A percentile compares a stretch with the other conserved stretches of the same genome.
phyloP scores from a whole-genome alignment of 345 rosid genomes.

The Eutrema heterophyllum region DNA sequence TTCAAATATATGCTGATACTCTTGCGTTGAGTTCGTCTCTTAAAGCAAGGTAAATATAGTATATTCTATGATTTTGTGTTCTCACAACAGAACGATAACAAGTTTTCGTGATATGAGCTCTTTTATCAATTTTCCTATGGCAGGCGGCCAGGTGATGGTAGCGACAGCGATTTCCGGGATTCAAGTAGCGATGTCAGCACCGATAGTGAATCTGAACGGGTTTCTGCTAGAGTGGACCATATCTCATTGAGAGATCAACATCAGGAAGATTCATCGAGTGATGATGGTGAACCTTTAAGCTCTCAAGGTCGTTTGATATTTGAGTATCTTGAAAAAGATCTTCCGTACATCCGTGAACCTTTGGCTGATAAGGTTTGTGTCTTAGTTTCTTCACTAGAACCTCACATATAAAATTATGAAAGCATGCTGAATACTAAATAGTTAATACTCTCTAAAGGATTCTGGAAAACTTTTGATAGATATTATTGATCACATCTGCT shows the following conservation, averaged over 20 bases:
- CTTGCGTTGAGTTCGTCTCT: constrained; percentile 35
- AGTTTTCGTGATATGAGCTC: background rate
- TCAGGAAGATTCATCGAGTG: constrained; percentile 57
- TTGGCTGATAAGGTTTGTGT: constrained; percentile 79
- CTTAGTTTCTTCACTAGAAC: constrained; percentile 36
- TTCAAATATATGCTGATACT: constrained; percentile 56
- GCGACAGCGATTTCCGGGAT: constrained; percentile 69
- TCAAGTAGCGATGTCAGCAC: constrained; percentile 76
- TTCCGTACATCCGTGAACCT: constrained; percentile 84
- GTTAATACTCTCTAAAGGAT: background rate
- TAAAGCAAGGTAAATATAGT: constrained; percentile 39
- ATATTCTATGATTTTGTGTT: background rate
- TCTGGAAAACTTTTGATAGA: background rate
- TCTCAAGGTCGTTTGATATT: constrained; percentile 54
- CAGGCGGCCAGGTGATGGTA: constrained; percentile 59
- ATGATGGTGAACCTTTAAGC: constrained; percentile 61
- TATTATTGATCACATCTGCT: background rate
- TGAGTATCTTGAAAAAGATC: constrained; percentile 71
- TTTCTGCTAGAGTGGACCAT: constrained; percentile 42
- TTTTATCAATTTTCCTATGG: background rate
- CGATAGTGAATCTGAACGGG: constrained; percentile 76
- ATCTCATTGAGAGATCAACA: constrained; percentile 49
- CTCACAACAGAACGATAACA: background rate
- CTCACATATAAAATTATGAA: background rate
- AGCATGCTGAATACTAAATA: background rate